These are phyloP conservation scores for Cyclaneusma minus DNA, from an alignment of 2,329 filamentous ascomycete species.

Conservation along the genomic window DNA sequence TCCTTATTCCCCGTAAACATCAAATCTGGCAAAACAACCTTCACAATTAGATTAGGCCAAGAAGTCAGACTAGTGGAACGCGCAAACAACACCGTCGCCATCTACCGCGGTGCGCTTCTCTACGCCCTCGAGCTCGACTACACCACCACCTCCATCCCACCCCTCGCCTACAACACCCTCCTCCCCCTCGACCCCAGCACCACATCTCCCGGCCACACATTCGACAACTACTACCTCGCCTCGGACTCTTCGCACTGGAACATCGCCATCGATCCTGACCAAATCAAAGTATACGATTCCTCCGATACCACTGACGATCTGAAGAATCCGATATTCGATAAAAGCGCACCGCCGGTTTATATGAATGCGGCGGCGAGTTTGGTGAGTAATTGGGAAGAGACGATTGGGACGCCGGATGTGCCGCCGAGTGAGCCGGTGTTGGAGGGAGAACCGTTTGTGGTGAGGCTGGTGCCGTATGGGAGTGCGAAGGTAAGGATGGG, in stretches of 20 bases:
- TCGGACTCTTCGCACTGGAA: constrained; percentile 17
- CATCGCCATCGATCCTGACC: constrained; percentile 19
- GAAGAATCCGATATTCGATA: constrained; percentile 16
- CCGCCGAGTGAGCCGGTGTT: constrained; percentile 18
- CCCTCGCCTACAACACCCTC: constrained; percentile 13
- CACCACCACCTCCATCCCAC: constrained; percentile 10
- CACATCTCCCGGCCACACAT: constrained; percentile 7
- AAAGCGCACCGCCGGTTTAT: constrained; percentile 19
- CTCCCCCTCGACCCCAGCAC: constrained; percentile 9
- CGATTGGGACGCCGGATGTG: constrained; percentile 19
- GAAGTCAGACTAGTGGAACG: constrained; percentile 11
- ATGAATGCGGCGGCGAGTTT: constrained; percentile 23
- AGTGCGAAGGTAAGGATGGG: constrained; percentile 30
- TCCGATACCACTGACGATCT: constrained; percentile 6
- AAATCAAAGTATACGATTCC: constrained; percentile 18
- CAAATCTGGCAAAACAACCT: constrained; percentile 3
- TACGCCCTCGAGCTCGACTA: constrained; percentile 25
- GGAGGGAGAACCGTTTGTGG: constrained; percentile 18
- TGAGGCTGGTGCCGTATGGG: constrained; percentile 28
- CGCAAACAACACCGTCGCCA: constrained; percentile 21
- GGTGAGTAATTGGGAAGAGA: constrained; percentile 22
- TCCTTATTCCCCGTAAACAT: constrained; percentile 3
- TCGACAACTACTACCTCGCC: constrained; percentile 21
- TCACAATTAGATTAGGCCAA: constrained; percentile 7
- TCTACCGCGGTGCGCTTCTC: constrained; percentile 27